Conservation (phyloP, 2,329 filamentous ascomycete species). For the Pochonia chlamydosporia region DNA sequence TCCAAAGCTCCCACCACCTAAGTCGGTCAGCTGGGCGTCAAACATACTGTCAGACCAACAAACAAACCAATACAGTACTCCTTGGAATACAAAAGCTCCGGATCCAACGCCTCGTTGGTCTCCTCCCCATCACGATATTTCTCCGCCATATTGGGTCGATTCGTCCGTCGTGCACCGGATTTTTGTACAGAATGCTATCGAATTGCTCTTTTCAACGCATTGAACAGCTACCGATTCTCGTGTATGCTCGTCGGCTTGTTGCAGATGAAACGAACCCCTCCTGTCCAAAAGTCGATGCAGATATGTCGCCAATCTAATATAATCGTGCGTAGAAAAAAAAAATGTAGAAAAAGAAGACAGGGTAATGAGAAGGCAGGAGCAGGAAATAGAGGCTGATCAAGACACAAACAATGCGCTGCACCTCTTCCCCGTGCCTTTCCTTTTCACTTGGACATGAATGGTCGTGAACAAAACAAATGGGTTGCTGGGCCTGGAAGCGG, state of each 20-base stretch:
- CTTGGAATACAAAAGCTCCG: slow-evolving; percentile 88
- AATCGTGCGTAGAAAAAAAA: neutral
- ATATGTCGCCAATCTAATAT: neutral
- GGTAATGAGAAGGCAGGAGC: neutral
- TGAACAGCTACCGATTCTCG: neutral
- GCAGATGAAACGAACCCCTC: neutral
- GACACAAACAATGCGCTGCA: neutral
- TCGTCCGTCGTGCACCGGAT: no score
- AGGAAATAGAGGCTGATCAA: neutral
- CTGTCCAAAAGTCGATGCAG: neutral
- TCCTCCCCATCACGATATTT: slow-evolving; percentile 41
- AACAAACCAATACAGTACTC: slow-evolving; percentile 76
- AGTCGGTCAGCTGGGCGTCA: slow-evolving; percentile 18
- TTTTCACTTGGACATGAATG: neutral
- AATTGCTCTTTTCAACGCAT: neutral
- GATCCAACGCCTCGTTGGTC: slow-evolving; percentile 58
- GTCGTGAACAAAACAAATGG: slow-evolving; percentile 7
- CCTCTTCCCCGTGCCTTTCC: slow-evolving; percentile 1
- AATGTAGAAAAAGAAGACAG: neutral
- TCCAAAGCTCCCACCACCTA: slow-evolving; percentile 94
- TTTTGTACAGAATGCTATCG: no score
- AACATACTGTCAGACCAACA: slow-evolving; percentile 7
- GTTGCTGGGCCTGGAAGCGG: neutral
- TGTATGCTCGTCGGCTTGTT: neutral
- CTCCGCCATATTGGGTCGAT: slow-evolving; percentile 37